Conservation (phyloP, 2,329 filamentous ascomycete genomes). For the Monosporascus sp. region DNA sequence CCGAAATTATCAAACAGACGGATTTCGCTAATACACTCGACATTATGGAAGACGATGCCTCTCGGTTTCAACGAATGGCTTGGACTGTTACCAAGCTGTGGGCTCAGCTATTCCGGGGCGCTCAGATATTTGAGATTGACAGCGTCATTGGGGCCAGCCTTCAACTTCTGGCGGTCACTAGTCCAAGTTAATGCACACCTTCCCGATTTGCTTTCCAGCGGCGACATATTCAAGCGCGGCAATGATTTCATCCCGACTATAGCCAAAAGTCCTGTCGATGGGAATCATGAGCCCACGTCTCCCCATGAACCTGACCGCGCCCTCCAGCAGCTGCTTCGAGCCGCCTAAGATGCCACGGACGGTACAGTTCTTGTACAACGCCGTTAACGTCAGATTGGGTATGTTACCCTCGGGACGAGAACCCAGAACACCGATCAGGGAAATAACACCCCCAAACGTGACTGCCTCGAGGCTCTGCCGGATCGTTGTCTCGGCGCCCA, state of each 20-base stretch:
- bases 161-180: slow-evolving; percentile 9
- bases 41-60: slow-evolving; percentile 10
- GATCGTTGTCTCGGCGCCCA: slow-evolving; percentile 35
- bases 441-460: slow-evolving; percentile 39
- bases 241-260: slow-evolving; percentile 23
- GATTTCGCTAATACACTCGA: slow-evolving; percentile 11
- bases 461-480: slow-evolving; percentile 40
- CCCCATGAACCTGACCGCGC: slow-evolving; percentile 26
- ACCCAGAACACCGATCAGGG: slow-evolving; percentile 24
- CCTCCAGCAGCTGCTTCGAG: slow-evolving; percentile 29
- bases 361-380: slow-evolving; percentile 24
- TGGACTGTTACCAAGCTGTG: slow-evolving; percentile 22
- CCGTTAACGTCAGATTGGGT: slow-evolving; percentile 25
- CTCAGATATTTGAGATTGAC: slow-evolving; percentile 23
- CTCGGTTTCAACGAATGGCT: slow-evolving; percentile 12
- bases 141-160: slow-evolving; percentile 15
- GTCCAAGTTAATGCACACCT: slow-evolving; percentile 27
- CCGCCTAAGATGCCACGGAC: slow-evolving; percentile 31
- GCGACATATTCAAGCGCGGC: slow-evolving; percentile 10
- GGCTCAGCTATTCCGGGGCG: slow-evolving; percentile 25
- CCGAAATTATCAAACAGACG: slow-evolving; percentile 20
- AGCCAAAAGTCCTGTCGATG: slow-evolving; percentile 30
- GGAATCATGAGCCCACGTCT: slow-evolving; percentile 20
- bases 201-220: slow-evolving; percentile 28
- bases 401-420: slow-evolving; percentile 18